Evolutionary conservation across 78 protist genomes (phyloP), one percentile per base, ranked within the genome.

Genomic region (Planoprotostelium fungivorum): DNA sequence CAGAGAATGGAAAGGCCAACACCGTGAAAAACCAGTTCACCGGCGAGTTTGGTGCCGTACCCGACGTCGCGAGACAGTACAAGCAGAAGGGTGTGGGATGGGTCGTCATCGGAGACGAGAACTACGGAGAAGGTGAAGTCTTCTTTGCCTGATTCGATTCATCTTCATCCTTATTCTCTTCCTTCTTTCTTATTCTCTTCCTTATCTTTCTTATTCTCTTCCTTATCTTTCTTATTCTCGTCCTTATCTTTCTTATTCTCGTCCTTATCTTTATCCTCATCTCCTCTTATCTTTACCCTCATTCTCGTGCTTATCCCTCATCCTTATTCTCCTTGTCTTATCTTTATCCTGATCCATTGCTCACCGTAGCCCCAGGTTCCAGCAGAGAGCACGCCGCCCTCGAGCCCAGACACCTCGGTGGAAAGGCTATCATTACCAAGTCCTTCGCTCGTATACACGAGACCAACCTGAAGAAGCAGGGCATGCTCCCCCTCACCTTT

Each of bases 321-420:
- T n/a, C n/a, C n/a, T n/a, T n/a, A n/a, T n/a, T n/a, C n/a, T n/a
- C n/a, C n/a, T n/a, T n/a, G n/a, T n/a, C n/a, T n/a, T n/a, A n/a
- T n/a, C n/a, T n/a, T n/a, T n/a, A n/a, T n/a, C n/a, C n/a, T n/a
- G n/a, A n/a, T n/a, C n/a, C n/a, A n/a, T n/a, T n/a, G n/a, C n/a
- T n/a, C n/a, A n/a, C n/a, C n/a, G n/a, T n/a, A n/a, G n/a, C n/a
- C n/a, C n/a, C 5, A 51, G 94, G 94, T 90, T 92, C 96, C 36
- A 87, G 94, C 63, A 95, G 99, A 89, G 99, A 98, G 96, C 99
- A 98, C 93, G 99, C 99, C 36, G 99, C 99, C 1, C 94, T 98
- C 28, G 96, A 94, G 92, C 98, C 98, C 87, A 95, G 99, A 85
- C 95, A 94, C 87, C 93, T 98, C 36, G 99, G 99, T 90, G 98